Evolutionary conservation across 305 asterid genomes (phyloP), one percentile per base, ranked within the genome.

Genomic region (Fraxinus angustifolia): DNA sequence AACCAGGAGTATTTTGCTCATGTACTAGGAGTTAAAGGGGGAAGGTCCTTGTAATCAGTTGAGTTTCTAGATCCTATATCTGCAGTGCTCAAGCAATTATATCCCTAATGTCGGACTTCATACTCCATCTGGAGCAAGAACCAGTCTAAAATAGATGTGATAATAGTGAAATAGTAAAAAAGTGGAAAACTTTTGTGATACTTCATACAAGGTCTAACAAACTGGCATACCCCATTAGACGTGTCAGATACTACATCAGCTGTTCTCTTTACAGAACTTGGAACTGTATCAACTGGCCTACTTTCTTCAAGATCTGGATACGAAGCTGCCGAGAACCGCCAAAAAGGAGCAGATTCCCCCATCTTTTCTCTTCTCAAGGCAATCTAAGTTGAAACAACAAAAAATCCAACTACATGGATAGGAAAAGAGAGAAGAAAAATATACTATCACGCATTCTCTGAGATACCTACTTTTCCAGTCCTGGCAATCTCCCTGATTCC

Each of bases 321-420:
- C 78, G 99, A 94, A 84, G 98, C 95, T 16, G 99, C 97, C 30
- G 99, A 95, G 85, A 91, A 95, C 86, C 97, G 91, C 99, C 99
- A 95, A 89, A 95, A 95, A 21, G 99, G 99, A 71, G 99, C 98
- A 80, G 93, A 91, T 86, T 92, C 97, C 10, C 99, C 98, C 97
- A 95, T 88, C 88, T 89, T 95, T 87, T 95, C 99, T 85, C 99
- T 90, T 90, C 98, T 89, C 93, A 94, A 86, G 79, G 98, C 98
- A 88, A 95, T 95, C 99, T 95, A 88, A 36, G 45, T 78, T 35
- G 60, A 82, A 81, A 79, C 80, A 84, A 23, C 60, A 83, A 82
- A 78, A 75, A 26, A 78, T 23, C 74, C 75, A 78, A 79, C 79
- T 38, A 73, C 35, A 79, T 40, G 74, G 67, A 67, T 40, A 76